Evolutionary conservation across 257 asterid species (phyloP), one percentile per base, ranked within the genome.

Genomic region (Fraxinus excelsior): DNA sequence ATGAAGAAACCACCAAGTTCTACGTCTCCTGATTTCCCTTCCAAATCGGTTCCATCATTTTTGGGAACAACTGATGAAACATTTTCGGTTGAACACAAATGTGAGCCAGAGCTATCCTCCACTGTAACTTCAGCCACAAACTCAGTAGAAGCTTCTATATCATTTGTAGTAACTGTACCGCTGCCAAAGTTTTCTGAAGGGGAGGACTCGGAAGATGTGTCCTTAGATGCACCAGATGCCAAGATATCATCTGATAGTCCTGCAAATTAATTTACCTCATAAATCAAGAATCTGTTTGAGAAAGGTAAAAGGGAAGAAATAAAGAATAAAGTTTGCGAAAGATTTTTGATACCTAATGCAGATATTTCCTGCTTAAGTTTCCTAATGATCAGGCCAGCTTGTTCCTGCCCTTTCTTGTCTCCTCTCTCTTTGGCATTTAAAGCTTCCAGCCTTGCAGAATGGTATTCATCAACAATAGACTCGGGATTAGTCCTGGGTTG

Each of bases 401-500:
- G 88, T 81, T 90, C 87, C 83, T 95, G 98, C 79, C 89, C 80
- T 82, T 89, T 87, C 80, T 93, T 93, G 88, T 95, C 97, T 34
- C 91, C 89, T 75, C 86, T 83, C 80, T 86, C 97, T 90, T 95
- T 95, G 69, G 98, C 97, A 81, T 74, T 81, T 65, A 87, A 88
- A 46, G 98, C 99, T 85, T 91, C 90, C 84, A 86, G 70, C 87
- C 98, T 91, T 68, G 99, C 99, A 71, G 86, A 86, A 80, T 85
- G 89, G 87, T 89, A 95, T 73, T 95, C 98, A 78, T 88, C 88
- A 69, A 88, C 83, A 81, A 95, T 86, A 75, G 89, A 82, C 82
- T 86, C 96, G 74, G 77, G 67, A 84, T 85, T 82, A 67, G 81
- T 79, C 88, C 90, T 87, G 74, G 97, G 93, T 81, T 86, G 82